Evolutionary conservation across 1,284 basidiomycete species (phyloP).

Genomic region (Cryptococcus sp.): DNA sequence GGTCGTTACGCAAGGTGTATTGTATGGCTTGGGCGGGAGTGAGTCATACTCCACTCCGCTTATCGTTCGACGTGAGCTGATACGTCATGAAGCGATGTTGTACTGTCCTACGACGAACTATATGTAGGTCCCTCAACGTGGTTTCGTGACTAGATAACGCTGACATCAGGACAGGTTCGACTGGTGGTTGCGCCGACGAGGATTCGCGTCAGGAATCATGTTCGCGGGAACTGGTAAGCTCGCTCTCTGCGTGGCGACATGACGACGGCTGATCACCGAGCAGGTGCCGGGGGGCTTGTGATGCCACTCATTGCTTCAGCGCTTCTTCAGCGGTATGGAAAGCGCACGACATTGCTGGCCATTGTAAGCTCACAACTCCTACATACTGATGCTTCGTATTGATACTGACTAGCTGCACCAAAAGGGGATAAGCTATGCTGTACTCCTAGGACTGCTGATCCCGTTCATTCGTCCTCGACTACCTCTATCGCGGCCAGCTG

Average conservation of each 20-base stretch:
- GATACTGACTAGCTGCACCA: background rate
- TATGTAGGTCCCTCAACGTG: constrained; percentile 17
- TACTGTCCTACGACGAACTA: constrained; percentile 32
- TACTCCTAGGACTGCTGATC: constrained; percentile 23
- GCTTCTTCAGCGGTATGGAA: constrained; percentile 23
- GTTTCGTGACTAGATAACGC: background rate
- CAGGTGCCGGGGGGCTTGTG: constrained; percentile 31
- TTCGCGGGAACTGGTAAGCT: constrained; percentile 34
- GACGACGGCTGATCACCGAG: background rate
- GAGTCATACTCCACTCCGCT: constrained; percentile 3
- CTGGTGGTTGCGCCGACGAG: constrained; percentile 29
- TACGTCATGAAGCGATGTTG: constrained; percentile 19
- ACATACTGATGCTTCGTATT: background rate
- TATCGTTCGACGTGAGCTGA: background rate
- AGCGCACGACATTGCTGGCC: constrained; percentile 24
- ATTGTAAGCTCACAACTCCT: constrained; percentile 17
- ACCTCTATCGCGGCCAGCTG: constrained; percentile 12
- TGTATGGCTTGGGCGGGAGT: constrained; percentile 34
- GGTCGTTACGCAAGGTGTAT: constrained; percentile 26
- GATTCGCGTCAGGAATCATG: constrained; percentile 38
- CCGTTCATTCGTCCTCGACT: constrained; percentile 31
- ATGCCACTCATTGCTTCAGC: constrained; percentile 31
- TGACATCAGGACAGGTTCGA: constrained; percentile 25
- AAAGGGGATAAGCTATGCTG: constrained; percentile 22
- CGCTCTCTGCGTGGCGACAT: background rate